A percentile compares a stretch with the other conserved stretches of the same genome.
Conservation (phyloP, 2,329 filamentous ascomycete species). For the Colletotrichum lini region DNA sequence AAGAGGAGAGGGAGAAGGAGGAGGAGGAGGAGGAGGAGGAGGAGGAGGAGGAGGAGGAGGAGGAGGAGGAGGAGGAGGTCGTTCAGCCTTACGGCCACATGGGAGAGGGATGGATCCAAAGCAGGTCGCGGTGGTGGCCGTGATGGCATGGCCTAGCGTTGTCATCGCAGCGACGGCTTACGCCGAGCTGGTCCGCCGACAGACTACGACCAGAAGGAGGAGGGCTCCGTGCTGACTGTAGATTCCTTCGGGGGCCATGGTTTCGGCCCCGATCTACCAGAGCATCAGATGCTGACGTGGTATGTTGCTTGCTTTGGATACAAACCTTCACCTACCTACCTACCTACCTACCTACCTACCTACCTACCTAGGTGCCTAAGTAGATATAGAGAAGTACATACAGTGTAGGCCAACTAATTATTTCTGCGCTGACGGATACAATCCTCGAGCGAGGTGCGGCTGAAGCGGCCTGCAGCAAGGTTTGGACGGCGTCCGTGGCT, state of each 20-base stretch:
- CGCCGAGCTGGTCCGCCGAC: slow-evolving; percentile 12
- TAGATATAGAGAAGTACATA: no score
- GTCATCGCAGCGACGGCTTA: slow-evolving; percentile 19
- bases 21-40: background rate
- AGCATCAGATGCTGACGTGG: background rate
- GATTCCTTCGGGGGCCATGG: background rate
- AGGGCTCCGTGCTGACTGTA: slow-evolving; percentile 5
- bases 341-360: no score
- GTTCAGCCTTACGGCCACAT: slow-evolving; percentile 34
- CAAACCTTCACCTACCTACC: no score
- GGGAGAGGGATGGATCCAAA: background rate
- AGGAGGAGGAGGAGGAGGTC: background rate
- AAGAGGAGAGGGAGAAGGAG: no score
- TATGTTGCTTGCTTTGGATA: background rate
- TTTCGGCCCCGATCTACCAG: background rate
- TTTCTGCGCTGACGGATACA: background rate
- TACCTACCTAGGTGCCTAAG: no score
- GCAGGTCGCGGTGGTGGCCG: slow-evolving; percentile 15
- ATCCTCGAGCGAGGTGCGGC: slow-evolving; percentile 1
- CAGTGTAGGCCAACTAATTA: background rate
- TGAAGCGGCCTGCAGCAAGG: background rate
- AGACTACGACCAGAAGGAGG: background rate
- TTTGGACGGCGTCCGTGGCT: background rate
- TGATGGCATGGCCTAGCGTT: slow-evolving; percentile 14
- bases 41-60: no score